phyloP scores from a whole-genome alignment of 148 eudicot species.

The Spergularia bocconei region DNA sequence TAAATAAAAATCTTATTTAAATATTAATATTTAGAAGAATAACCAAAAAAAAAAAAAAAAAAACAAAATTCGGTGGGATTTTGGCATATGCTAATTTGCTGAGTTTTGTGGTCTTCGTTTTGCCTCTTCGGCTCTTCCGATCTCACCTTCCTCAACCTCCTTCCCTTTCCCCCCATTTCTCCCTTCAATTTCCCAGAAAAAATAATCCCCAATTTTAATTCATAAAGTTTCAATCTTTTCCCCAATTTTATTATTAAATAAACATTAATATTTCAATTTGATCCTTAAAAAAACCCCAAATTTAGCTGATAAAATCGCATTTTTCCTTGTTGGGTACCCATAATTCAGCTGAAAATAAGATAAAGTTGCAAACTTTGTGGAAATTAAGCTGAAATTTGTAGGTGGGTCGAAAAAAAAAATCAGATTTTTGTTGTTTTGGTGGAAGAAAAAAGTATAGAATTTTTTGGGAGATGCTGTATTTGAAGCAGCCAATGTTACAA shows the following conservation, averaged over 20 bases:
- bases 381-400: neutral
- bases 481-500: slow-evolving; percentile 47
- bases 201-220: slow-evolving; percentile 6
- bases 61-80: slow-evolving; percentile 26
- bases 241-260: neutral
- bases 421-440: neutral
- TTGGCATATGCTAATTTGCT: slow-evolving; percentile 38
- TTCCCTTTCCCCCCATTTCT: neutral
- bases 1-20: slow-evolving; percentile 2
- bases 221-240: neutral
- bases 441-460: neutral
- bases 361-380: neutral
- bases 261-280: slow-evolving; percentile 3
- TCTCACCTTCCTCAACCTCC: slow-evolving; percentile 36
- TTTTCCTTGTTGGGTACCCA: slow-evolving; percentile 6
- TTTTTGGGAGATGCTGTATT: slow-evolving; percentile 40
- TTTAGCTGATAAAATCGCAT: slow-evolving; percentile 4
- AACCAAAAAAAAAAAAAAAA: slow-evolving; percentile 14
- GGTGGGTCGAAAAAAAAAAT: slow-evolving; percentile 1
- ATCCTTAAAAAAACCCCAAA: slow-evolving; percentile 17
- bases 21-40: neutral
- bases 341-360: neutral
- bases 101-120: slow-evolving; percentile 38
- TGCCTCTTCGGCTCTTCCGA: slow-evolving; percentile 37
- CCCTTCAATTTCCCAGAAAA: neutral